Conservation (phyloP, 176 grass and related monocot species). For the Cenchrus purpureus region DNA sequence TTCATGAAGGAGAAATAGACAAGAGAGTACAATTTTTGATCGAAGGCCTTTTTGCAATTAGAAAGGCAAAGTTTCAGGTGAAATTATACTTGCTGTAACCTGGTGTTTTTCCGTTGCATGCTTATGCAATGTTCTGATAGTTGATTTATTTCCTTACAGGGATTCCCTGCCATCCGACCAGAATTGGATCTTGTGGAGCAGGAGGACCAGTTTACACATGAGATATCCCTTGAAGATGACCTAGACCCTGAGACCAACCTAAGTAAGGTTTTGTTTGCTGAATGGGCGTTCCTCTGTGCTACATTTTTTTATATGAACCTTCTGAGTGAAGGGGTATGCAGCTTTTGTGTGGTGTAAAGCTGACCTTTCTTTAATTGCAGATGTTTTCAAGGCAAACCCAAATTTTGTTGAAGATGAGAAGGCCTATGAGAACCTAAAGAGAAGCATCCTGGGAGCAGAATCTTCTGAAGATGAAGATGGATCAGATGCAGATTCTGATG, state of each 20-base stretch:
- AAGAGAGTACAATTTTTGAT: conserved; percentile 96
- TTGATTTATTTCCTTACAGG: conserved; percentile 51
- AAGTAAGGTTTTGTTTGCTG: conserved; percentile 54
- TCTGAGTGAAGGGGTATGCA: not conserved
- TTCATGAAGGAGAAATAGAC: conserved; percentile 98
- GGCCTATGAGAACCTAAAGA: conserved; percentile 86
- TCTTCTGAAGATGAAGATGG: conserved; percentile 83
- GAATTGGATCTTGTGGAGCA: conserved; percentile 97
- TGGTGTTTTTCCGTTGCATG: not conserved
- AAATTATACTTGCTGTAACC: conserved; percentile 23
- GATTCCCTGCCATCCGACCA: conserved; percentile 87
- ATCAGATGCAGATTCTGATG: conserved; percentile 70
- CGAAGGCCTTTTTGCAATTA: conserved; percentile 97
- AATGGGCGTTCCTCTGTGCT: conserved; percentile 10
- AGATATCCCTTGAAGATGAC: conserved; percentile 87
- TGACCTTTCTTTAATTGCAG: conserved; percentile 56
- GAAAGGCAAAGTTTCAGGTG: conserved; percentile 99
- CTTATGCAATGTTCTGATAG: conserved; percentile 16
- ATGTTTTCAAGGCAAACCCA: conserved; percentile 85
- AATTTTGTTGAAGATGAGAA: conserved; percentile 94
- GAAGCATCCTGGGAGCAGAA: conserved; percentile 76
- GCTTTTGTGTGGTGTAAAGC: conserved; percentile 14
- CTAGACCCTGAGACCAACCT: conserved; percentile 87
- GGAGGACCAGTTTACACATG: conserved; percentile 93
- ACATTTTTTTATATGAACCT: conserved; percentile 18